Evolutionary conservation across 2,329 filamentous ascomycete species (phyloP), one percentile per base, ranked within the genome.

Genomic region (Akanthomyces uredinophilus): DNA sequence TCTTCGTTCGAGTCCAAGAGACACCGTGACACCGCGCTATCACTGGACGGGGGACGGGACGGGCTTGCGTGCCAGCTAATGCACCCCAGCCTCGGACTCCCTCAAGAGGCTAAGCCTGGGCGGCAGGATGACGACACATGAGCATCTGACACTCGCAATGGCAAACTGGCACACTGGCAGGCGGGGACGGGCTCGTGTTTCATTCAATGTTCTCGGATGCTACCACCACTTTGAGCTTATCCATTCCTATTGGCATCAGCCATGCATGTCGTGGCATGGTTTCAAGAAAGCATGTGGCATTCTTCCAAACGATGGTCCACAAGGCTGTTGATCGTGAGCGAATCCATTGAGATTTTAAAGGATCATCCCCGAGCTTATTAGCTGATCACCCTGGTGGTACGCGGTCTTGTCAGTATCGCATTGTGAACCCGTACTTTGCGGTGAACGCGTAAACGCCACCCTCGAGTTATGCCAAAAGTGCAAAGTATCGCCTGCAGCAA

Each of bases 51-150:
- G 22, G 13, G n/a, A 41, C 24, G 35, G 35, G 52, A 18, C 20
- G n/a, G 11, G 56, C 46, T 41, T 27, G 27, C 35, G 14, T 37
- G 47, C 57, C 39, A 35, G 47, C 57, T 60, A 35, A 52, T 53
- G 57, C 57, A 53, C 57, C 57, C 49, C 57, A 46, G 57, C 49
- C 39, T 53, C 57, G 49, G 50, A 50, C 57, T 53, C 37, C 47
- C 39, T 52, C 47, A 52, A 27, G 13, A 29, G n/a, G 47, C n/a
- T 51, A 60, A 37, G 13, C 57, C 5, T 43, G 5, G 13, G 14
- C 18, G 32, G 24, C 16, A 53, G n/a, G 10, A 60, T 60, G 57
- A 60, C 57, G 57, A 60, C 57, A 60, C 39, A 53, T 60, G 57
- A 53, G 37, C 57, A 60, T 60, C 49, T 60, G 57, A 60, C 44